A percentile compares a stretch with the other conserved stretches of the same genome.
Conservation (phyloP, 495 filamentous ascomycete species). For the Beverwykella pulmonaria region DNA sequence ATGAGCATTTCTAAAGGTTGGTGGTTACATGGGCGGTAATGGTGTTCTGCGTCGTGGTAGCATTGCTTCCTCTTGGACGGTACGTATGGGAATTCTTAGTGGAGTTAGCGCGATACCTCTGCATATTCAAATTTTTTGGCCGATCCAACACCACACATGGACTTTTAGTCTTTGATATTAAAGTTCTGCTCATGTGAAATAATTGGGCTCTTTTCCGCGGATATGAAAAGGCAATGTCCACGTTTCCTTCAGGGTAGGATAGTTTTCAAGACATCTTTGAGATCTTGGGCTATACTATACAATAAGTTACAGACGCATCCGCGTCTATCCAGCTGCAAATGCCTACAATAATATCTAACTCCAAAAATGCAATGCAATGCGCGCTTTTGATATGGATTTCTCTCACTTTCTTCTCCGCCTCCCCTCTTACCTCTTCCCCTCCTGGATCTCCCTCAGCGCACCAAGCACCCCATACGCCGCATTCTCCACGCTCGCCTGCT, state of each 20-base stretch:
- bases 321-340: neutral
- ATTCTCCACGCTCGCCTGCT: slow-evolving; percentile 54
- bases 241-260: too few relatives aligned
- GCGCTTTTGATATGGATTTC: neutral
- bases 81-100: neutral
- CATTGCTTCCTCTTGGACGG: neutral
- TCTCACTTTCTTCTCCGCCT: neutral
- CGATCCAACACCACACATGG: neutral
- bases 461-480: slow-evolving; percentile 56
- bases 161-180: too few relatives aligned
- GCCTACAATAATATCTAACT: neutral
- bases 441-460: slow-evolving; percentile 54
- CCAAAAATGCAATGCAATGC: slow-evolving; percentile 9
- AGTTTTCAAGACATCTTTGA: neutral
- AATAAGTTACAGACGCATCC: neutral
- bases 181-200: too few relatives aligned
- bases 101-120: neutral
- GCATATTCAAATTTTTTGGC: neutral
- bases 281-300: neutral
- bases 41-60: neutral
- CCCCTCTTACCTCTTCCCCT: slow-evolving; percentile 30
- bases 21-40: neutral
- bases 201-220: too few relatives aligned
- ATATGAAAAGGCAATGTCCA: too few relatives aligned
- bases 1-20: neutral